A percentile compares a stretch with the other conserved stretches of the same genome.
phyloP scores from a whole-genome alignment of 2,329 filamentous ascomycete genomes.

The Xylaria sp. region DNA sequence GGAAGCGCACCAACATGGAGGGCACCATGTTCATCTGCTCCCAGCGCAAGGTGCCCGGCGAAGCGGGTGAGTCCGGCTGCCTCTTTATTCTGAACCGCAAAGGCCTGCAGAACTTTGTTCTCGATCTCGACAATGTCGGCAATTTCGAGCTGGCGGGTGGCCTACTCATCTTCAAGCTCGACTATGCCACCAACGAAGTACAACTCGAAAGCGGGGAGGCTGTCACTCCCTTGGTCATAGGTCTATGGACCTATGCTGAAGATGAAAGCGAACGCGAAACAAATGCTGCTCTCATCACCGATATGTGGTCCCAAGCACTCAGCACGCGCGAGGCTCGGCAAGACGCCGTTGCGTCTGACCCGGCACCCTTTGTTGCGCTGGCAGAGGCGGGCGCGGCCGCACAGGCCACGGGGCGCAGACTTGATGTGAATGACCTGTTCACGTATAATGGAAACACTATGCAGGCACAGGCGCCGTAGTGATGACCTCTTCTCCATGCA shows the following conservation, averaged over 20 bases:
- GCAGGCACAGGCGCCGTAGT: slow-evolving; percentile 10
- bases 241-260: slow-evolving; percentile 47
- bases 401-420: slow-evolving; percentile 37
- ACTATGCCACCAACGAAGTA: slow-evolving; percentile 40
- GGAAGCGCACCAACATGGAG: slow-evolving; percentile 89
- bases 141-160: slow-evolving; percentile 72
- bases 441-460: slow-evolving; percentile 20
- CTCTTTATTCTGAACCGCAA: slow-evolving; percentile 80
- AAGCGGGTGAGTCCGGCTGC: slow-evolving; percentile 58
- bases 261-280: slow-evolving; percentile 43
- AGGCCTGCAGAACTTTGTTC: slow-evolving; percentile 75
- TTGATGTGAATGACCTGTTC: slow-evolving; percentile 45
- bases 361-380: slow-evolving; percentile 5
- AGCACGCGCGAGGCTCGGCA: slow-evolving; percentile 39
- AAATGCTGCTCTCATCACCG: slow-evolving; percentile 44
- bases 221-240: slow-evolving; percentile 40
- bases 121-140: slow-evolving; percentile 69
- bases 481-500: background rate
- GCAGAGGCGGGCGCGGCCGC: slow-evolving; percentile 25
- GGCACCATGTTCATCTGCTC: slow-evolving; percentile 91
- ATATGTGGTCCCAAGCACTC: slow-evolving; percentile 45
- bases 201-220: slow-evolving; percentile 43
- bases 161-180: slow-evolving; percentile 63
- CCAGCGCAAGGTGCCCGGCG: slow-evolving; percentile 54
- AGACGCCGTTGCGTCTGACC: slow-evolving; percentile 30